Base-by-base conservation (phyloP, 73 alveolate species). In the Paramecium octaurelia region DNA sequence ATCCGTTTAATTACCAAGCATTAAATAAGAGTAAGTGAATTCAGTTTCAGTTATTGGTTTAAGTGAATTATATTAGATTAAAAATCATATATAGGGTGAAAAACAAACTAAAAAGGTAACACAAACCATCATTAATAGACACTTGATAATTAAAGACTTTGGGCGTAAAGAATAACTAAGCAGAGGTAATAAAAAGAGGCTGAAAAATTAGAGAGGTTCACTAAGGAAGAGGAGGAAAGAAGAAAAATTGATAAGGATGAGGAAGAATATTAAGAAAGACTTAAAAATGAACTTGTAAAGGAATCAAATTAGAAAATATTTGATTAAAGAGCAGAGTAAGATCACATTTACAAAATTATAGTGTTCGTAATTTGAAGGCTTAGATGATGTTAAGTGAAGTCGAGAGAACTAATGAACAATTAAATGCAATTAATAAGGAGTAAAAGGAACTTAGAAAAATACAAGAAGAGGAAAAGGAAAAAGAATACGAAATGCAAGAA, bases 161-260 rank as follows among this genome's bases (percentile, higher is more conserved):
- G 91, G 91, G 91, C 91, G 2, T 80, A 80, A 80, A 42, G 91
- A 44, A 80, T 80, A 18, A 27, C 46, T 10, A 42, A 80, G 21
- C 12, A 80, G 38, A 80, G 91, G 44, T 12, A 80, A 43, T 23
- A 44, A 44, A 80, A 44, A 23, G 91, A 80, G 48, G 70, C 70
- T 8, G 91, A 80, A 20, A 80, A 80, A 80, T 46, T 31, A 40
- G 91, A 80, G 75, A 40, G 91, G 21, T 80, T 80, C 31, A 48
- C 34, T n/a, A 80, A 80, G 20, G 91, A 80, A 24, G 91, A 80
- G 23, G 91, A 80, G 6, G 91, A 80, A 35, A 40, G 91, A 80
- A 80, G 91, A 80, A 42, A 48, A 80, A 29, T 80, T 20, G 91
- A 80, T 48, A 24, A 80, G 18, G 43, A 31, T n/a, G 91, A 80